Base-by-base conservation (phyloP, 257 asterid genomes). In the Cruciata laevipes region DNA sequence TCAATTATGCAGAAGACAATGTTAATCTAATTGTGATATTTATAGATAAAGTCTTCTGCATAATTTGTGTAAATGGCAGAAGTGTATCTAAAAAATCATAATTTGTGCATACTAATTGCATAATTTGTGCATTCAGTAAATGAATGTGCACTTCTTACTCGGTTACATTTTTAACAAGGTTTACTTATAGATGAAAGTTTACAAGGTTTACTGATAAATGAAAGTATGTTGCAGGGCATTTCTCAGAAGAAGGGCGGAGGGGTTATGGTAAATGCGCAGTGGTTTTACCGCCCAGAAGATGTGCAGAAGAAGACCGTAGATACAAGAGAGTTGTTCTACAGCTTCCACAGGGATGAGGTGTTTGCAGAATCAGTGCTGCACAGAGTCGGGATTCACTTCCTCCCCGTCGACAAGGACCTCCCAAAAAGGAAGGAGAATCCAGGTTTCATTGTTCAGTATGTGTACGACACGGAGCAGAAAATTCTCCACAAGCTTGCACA, bases 251-350 rank as follows among this genome's bases (percentile, higher is more conserved):
- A 47, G 30, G 76, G 70, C 3, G 91, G 84, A 60, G 75, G 73
- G 60, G 33, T 87, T 83, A 80, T 69, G 86, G 79, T 93, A 61
- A 74, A 78, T 16, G 92, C 86, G 63, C 97, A 90, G 74, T 86
- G 96, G 96, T 88, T 93, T 78, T 90, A 93, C 70, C 94, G 97
- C 56, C 97, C 95, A 0, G 96, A 88, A 81, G 99, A 93, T 69
- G 96, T 92, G 16, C 78, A 74, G 68, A 86, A 76, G 75, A 75
- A 40, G 66, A 77, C 77, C 12, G 66, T 40, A 10, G 84, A 82
- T 79, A 68, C 88, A 1, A 81, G 96, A 80, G 96, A 88, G 69
- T 73, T 93, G 24, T 88, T 90, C 75, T 88, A 88, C 75, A 90
- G 96, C 78, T 86, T 88, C 76, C 95, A 86, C 71, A 74, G 83